Evolutionary conservation across 2,329 filamentous ascomycete genomes (phyloP).

Genomic region (Apiospora saccharicola): DNA sequence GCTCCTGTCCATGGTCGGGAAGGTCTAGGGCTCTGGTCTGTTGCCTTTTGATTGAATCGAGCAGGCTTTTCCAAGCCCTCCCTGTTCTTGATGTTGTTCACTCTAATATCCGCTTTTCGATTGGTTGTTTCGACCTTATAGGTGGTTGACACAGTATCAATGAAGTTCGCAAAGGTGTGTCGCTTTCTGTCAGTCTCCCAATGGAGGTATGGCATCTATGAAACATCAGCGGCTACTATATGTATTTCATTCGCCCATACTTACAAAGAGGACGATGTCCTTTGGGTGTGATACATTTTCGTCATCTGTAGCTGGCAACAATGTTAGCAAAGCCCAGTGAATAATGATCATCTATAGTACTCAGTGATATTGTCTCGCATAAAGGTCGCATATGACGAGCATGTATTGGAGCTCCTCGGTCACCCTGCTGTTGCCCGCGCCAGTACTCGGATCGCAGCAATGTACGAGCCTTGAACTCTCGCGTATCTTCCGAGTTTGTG

Average conservation of each 20-base stretch:
- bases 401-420: constrained; percentile 28
- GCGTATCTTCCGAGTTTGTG: constrained; percentile 42
- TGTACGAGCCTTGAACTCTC: constrained; percentile 34
- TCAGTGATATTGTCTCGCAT: constrained; percentile 42
- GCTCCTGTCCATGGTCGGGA: not conserved
- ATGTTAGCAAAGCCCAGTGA: not conserved
- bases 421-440: constrained; percentile 5
- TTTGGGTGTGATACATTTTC: not conserved
- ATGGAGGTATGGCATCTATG: constrained; percentile 50
- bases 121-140: not conserved
- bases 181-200: constrained; percentile 49
- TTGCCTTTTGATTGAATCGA: not conserved
- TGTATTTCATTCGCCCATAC: constrained; percentile 13
- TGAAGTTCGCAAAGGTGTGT: constrained; percentile 38
- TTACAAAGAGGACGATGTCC: constrained; percentile 38
- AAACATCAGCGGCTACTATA: not conserved
- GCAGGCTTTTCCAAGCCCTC: not conserved
- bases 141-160: constrained; percentile 30
- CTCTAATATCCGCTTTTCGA: not conserved
- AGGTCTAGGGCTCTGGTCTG: not conserved
- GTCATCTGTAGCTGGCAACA: not conserved
- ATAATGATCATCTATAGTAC: constrained; percentile 28
- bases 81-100: not conserved
- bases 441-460: not conserved
- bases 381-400: constrained; percentile 47